A percentile compares a stretch with the other conserved stretches of the same genome.
These are phyloP conservation scores for Suillus sp. DNA, from an alignment of 768 basidiomycete genomes.

Conservation along the genomic window DNA sequence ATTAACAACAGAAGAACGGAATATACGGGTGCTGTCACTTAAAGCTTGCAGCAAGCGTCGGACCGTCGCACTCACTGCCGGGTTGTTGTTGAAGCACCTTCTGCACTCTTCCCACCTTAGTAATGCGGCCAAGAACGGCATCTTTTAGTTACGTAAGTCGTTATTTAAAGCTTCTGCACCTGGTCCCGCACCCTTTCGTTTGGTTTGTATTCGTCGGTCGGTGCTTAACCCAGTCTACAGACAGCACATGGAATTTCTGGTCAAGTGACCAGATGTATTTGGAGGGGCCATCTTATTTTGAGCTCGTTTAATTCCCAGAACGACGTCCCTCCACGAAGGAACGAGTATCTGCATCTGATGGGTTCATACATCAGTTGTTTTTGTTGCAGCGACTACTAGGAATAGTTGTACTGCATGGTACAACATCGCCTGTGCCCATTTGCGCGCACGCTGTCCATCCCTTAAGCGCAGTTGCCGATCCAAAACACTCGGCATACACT, in stretches of 20 bases:
- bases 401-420: neutral
- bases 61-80: neutral
- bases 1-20: neutral
- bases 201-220: neutral
- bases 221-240: neutral
- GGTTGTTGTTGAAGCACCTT: neutral
- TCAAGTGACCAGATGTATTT: neutral
- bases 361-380: neutral
- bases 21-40: slow-evolving; percentile 9
- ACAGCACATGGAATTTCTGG: neutral
- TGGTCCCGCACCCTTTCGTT: neutral
- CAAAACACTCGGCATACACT: neutral
- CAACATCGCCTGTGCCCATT: neutral
- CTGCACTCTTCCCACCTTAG: slow-evolving; percentile 4
- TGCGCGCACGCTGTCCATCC: neutral
- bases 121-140: neutral
- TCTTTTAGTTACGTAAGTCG: neutral
- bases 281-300: neutral
- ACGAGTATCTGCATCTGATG: neutral
- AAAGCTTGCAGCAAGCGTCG: neutral
- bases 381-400: neutral
- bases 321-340: neutral
- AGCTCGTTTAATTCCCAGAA: neutral
- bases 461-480: neutral
- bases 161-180: too few relatives aligned